Conservation (phyloP, 1,139 yeast species). For the Yamadazyma pseudoaaseri region DNA sequence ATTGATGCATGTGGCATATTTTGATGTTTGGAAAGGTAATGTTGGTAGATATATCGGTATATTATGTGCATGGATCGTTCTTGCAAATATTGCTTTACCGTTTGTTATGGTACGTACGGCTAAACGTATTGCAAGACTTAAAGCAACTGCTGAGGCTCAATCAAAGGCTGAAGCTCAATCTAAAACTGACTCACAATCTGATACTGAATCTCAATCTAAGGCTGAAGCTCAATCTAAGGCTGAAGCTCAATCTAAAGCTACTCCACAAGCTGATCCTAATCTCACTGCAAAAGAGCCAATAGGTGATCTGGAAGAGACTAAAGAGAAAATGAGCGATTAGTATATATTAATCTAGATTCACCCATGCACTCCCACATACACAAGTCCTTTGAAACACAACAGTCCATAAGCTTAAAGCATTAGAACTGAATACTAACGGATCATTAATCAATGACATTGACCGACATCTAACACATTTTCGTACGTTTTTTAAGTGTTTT, state of each 20-base stretch:
- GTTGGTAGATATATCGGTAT: slow-evolving; percentile 49
- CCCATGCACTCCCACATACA: slow-evolving; percentile 81
- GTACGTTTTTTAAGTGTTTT: slow-evolving; percentile 16
- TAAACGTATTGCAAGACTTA: slow-evolving; percentile 3
- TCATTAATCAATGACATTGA: slow-evolving; percentile 54
- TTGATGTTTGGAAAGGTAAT: slow-evolving; percentile 44
- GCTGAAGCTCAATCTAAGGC: background rate
- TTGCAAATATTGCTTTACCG: slow-evolving; percentile 38
- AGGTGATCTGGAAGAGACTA: too few species aligned
- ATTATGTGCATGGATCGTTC: slow-evolving; percentile 46
- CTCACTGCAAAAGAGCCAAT: too few species aligned
- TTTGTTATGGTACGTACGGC: slow-evolving; percentile 26
- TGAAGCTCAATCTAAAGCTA: too few species aligned
- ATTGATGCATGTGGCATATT: slow-evolving; percentile 43
- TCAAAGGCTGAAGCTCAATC: background rate
- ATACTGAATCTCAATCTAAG: background rate
- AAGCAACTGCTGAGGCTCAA: background rate
- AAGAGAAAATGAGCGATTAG: background rate
- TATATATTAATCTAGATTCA: slow-evolving; percentile 19
- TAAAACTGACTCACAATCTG: too few species aligned
- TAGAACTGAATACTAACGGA: slow-evolving; percentile 38
- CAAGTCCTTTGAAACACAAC: slow-evolving; percentile 75
- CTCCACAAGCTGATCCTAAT: background rate
- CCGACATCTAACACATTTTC: slow-evolving; percentile 71
- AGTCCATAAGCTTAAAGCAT: slow-evolving; percentile 59